A percentile compares a stretch with the other conserved stretches of the same genome.
phyloP scores from a whole-genome alignment of 805 yeast species.

The Wickerhamomyces rabaulensis region DNA sequence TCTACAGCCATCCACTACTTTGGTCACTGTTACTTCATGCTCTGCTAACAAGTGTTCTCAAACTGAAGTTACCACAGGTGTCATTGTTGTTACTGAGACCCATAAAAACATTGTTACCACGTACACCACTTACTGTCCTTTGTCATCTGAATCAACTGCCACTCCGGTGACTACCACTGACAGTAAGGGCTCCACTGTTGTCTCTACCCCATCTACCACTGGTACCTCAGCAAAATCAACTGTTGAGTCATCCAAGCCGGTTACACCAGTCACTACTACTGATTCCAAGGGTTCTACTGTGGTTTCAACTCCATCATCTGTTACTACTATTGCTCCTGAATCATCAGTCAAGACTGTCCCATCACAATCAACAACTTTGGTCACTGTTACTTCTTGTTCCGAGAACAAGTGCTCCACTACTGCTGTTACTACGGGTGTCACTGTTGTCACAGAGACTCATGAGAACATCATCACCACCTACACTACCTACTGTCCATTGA shows the following conservation, averaged over 20 bases:
- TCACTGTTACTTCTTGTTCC: constrained; percentile 32
- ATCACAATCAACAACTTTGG: constrained; percentile 6
- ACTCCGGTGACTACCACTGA: background rate
- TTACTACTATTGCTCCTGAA: background rate
- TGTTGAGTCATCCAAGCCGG: constrained; percentile 19
- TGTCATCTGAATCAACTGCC: constrained; percentile 31
- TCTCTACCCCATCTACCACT: background rate
- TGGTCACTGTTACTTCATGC: constrained; percentile 32
- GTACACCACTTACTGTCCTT: constrained; percentile 12
- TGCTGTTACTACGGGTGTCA: constrained; percentile 29
- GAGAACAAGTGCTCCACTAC: constrained; percentile 28
- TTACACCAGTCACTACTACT: background rate
- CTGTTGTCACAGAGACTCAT: constrained; percentile 29
- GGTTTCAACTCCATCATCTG: background rate
- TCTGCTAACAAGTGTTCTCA: constrained; percentile 27
- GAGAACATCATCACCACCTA: constrained; percentile 20
- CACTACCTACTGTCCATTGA: constrained; percentile 12
- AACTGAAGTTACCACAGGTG: constrained; percentile 28
- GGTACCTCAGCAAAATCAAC: too few relatives aligned
- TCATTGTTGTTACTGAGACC: constrained; percentile 30
- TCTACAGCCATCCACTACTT: constrained; percentile 17
- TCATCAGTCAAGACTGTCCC: too few relatives aligned
- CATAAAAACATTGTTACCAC: constrained; percentile 21
- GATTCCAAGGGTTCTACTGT: background rate
- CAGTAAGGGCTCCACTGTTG: background rate